Evolutionary conservation across 495 filamentous ascomycete genomes (phyloP).

Genomic region (Xylaria longipes): DNA sequence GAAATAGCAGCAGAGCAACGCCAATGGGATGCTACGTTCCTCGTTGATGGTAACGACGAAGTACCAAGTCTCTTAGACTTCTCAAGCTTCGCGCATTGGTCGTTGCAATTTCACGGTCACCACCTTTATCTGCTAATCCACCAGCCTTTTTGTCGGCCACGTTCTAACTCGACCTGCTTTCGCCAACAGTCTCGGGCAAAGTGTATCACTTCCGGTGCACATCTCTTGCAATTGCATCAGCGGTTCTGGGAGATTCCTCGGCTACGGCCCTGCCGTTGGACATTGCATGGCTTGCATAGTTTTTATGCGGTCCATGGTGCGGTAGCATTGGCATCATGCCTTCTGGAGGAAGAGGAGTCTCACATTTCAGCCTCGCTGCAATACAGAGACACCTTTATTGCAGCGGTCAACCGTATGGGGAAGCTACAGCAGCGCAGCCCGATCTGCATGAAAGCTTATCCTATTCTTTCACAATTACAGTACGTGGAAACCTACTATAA

Average conservation of each 20-base stretch:
- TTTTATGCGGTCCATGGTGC: slow-evolving; percentile 45
- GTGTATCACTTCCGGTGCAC: slow-evolving; percentile 53
- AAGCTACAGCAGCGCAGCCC: slow-evolving; percentile 17
- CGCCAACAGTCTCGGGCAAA: slow-evolving; percentile 48
- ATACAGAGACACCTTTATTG: slow-evolving; percentile 13
- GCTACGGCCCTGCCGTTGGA: slow-evolving; percentile 55
- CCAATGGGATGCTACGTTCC: slow-evolving; percentile 49
- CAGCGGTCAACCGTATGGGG: not conserved
- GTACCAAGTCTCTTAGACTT: slow-evolving; percentile 39
- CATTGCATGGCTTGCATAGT: slow-evolving; percentile 51
- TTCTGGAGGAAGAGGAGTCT: slow-evolving; percentile 19
- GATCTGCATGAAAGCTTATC: slow-evolving; percentile 20
- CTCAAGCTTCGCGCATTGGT: slow-evolving; percentile 53
- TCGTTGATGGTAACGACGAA: slow-evolving; percentile 32
- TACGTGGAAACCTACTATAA: not conserved
- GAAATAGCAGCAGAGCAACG: slow-evolving; percentile 49
- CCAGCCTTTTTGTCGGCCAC: slow-evolving; percentile 50
- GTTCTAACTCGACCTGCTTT: slow-evolving; percentile 51
- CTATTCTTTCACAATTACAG: slow-evolving; percentile 21
- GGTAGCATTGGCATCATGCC: slow-evolving; percentile 27
- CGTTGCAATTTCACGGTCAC: slow-evolving; percentile 57
- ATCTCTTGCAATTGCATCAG: slow-evolving; percentile 49
- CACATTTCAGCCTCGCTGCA: slow-evolving; percentile 5
- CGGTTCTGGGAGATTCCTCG: slow-evolving; percentile 44
- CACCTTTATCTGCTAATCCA: slow-evolving; percentile 56